Base-by-base conservation (phyloP, 306 rosid species). In the apple (Malus domestica) region DNA sequence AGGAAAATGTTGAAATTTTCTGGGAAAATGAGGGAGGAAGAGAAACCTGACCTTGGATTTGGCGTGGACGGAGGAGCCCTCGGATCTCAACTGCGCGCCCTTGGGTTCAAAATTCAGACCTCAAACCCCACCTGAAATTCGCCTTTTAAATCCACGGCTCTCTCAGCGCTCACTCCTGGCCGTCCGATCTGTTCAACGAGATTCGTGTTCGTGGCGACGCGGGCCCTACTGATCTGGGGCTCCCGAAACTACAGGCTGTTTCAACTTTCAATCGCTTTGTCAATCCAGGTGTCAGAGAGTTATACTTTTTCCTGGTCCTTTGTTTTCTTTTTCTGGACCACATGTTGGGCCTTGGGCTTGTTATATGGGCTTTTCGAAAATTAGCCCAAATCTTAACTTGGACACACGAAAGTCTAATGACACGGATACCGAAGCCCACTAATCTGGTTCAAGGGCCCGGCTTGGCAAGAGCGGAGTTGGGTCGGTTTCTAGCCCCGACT, bases 51-150 rank as follows among this genome's bases (percentile, higher is more conserved):
- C 88, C 89, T 85, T 46, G 5, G 68, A 12, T 27, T 35, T 20
- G 49, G 60, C 32, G 46, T 65, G 30, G 61, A 68, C 52, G 42
- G 52, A 68, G 68, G 80, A 23, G 32, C 66, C n/a, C 78, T 69
- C 73, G 85, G 82, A 76, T 81, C 81, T 74, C 77, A 59, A 67
- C 71, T 14, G 55, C 77, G 83, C 78, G 85, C 82, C 81, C 78
- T 70, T 22, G 54, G 75, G 85, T 76, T 86, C 82, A 75, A 81
- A 84, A 85, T 70, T 54, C 66, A 54, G 66, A 83, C 81, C 65
- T 22, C 80, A 4, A 79, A 67, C 30, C 72, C 68, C 54, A 33
- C 66, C 59, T 35, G 46, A 16, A 69, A 71, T 78, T 72, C 57
- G 65, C 68, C 44, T 80, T 84, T 74, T 78, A 85, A 81, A 77